Evolutionary conservation across 345 rosid species (phyloP), one percentile per base, ranked within the genome.

Genomic region (Brassica carinata): DNA sequence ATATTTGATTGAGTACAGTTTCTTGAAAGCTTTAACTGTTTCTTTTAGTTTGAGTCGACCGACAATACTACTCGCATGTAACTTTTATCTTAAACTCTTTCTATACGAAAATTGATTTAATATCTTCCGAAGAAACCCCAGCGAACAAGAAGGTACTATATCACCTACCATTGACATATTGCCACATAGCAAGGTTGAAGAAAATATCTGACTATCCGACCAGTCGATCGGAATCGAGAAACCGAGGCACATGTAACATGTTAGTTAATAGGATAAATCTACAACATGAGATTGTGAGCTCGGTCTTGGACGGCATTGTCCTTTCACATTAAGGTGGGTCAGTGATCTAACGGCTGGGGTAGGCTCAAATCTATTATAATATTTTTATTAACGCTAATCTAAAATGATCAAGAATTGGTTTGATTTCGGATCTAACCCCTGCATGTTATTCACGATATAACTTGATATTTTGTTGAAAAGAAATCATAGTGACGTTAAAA

Each of bases 331-430:
- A 78, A 45, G 68, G 29, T 73, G 4, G 57, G 65, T 61, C 70
- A 68, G 15, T 51, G 11, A 80, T 80, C 76, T 43, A 75, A 80
- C 76, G 83, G 79, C 36, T 80, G 71, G 76, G 76, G 70, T 69
- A 17, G 58, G 64, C 72, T 75, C 67, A 63, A n/a, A 69, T 9
- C 5, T 68, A 9, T 19, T 14, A 43, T 36, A 34, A 40, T 18
- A 15, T 15, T 36, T 67, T 79, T 9, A 10, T 33, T 30, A 43
- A 30, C 10, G n/a, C 68, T 15, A 64, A 64, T 65, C 53, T 18
- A 30, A 45, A 11, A 74, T 38, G 70, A 36, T 30, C 8, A 58
- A 29, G 61, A 61, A 58, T 13, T 58, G 23, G 33, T 61, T 26
- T 61, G n/a, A 61, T 61, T 61, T 26, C 33, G 14, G 26, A 11